phyloP scores from a whole-genome alignment of 805 yeast species.

The Diddensiella transvaalensis region DNA sequence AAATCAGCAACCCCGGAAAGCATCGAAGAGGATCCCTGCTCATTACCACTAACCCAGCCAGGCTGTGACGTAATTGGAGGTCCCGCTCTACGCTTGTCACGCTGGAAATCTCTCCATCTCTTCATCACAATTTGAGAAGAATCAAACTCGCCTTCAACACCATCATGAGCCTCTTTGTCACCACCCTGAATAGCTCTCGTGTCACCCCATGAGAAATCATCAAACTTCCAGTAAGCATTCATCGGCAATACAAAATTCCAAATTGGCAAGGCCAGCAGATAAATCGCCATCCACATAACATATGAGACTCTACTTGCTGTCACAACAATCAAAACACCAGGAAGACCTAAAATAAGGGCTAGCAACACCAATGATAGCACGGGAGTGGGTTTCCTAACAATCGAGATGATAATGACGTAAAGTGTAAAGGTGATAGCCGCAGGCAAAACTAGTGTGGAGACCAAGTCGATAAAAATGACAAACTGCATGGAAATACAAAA shows the following conservation, averaged over 20 bases:
- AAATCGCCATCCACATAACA: slow-evolving; percentile 73
- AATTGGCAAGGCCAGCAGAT: slow-evolving; percentile 75
- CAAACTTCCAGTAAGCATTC: slow-evolving; percentile 92
- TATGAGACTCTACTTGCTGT: slow-evolving; percentile 75
- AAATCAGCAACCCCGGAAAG: slow-evolving; percentile 2
- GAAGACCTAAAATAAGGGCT: slow-evolving; percentile 78
- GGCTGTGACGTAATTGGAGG: slow-evolving; percentile 12
- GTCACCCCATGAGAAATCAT: slow-evolving; percentile 97
- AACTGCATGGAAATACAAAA: slow-evolving; percentile 96
- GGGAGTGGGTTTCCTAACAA: slow-evolving; percentile 75
- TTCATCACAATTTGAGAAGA: slow-evolving; percentile 87
- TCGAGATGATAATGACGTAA: slow-evolving; percentile 71
- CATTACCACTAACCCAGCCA: slow-evolving; percentile 15
- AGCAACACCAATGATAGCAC: slow-evolving; percentile 69
- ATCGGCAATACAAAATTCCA: slow-evolving; percentile 89
- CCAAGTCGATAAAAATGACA: slow-evolving; percentile 74
- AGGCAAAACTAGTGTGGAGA: slow-evolving; percentile 87
- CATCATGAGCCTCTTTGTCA: slow-evolving; percentile 64
- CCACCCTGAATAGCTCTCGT: slow-evolving; percentile 75
- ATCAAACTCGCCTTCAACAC: slow-evolving; percentile 78
- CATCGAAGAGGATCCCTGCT: slow-evolving; percentile 1
- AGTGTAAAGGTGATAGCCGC: slow-evolving; percentile 81
- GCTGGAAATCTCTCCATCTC: slow-evolving; percentile 91
- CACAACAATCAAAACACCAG: slow-evolving; percentile 74
- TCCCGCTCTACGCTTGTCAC: slow-evolving; percentile 56